phyloP scores from a whole-genome alignment of 2,329 filamentous ascomycete species.

The Diplodia mutila region DNA sequence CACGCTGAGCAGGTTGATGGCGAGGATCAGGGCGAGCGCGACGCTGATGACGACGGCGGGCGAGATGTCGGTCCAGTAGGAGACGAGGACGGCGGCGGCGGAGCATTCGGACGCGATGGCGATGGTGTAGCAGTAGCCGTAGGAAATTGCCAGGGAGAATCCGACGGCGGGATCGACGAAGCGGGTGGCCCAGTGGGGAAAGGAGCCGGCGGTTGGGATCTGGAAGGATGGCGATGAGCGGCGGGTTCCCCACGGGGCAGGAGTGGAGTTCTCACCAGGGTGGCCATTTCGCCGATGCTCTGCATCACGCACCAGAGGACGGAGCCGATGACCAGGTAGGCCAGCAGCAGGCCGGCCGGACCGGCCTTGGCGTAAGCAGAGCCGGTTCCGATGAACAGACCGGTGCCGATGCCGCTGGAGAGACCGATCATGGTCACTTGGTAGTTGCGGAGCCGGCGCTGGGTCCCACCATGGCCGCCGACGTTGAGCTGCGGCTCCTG shows the following conservation, averaged over 20 bases:
- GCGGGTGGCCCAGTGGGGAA: constrained; percentile 89
- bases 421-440: constrained; percentile 32
- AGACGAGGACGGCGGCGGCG: constrained; percentile 80
- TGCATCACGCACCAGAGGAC: constrained; percentile 95
- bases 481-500: constrained; percentile 15
- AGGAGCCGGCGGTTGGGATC: constrained; percentile 85
- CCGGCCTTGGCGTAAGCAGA: constrained; percentile 45
- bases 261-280: constrained; percentile 59
- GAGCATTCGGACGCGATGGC: constrained; percentile 85
- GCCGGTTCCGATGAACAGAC: constrained; percentile 80
- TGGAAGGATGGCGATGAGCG: no score
- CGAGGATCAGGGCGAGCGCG: constrained; percentile 7
- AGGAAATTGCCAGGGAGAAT: constrained; percentile 95
- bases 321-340: constrained; percentile 67
- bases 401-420: constrained; percentile 49
- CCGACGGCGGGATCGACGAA: constrained; percentile 95
- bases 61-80: constrained; percentile 68
- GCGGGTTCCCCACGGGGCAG: no score
- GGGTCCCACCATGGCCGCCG: constrained; percentile 10
- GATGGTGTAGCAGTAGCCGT: constrained; percentile 85
- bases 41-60: constrained; percentile 29
- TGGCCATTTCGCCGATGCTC: constrained; percentile 87
- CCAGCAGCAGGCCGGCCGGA: constrained; percentile 41
- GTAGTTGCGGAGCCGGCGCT: constrained; percentile 11
- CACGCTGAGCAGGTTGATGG: constrained; percentile 10